These are phyloP conservation scores for Rosa rugosa DNA, from an alignment of 306 rosid species.

Conservation along the genomic window DNA sequence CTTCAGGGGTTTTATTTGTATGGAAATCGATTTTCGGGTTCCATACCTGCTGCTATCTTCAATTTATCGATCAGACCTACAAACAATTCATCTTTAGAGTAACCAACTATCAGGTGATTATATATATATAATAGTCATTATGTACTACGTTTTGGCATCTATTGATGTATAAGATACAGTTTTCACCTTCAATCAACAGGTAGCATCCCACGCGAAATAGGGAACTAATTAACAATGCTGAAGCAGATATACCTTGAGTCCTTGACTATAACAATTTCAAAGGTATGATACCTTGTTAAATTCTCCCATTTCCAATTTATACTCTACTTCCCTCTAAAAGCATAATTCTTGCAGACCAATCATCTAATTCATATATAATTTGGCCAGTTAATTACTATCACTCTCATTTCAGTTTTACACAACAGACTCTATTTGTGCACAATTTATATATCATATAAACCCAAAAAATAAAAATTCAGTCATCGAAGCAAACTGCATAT, in stretches of 20 bases:
- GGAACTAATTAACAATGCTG: conserved; percentile 17
- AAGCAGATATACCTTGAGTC: conserved; percentile 5
- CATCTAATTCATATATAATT: too few species aligned
- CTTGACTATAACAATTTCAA: conserved; percentile 6
- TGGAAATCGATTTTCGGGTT: conserved; percentile 17
- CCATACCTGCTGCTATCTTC: conserved; percentile 18
- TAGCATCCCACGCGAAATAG: conserved; percentile 26
- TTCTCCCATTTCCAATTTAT: too few species aligned
- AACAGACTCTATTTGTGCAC: too few species aligned
- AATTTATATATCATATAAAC: too few species aligned
- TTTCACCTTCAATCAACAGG: conserved; percentile 13
- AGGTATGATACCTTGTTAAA: conserved; percentile 6
- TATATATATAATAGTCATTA: neutral
- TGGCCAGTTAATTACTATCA: too few species aligned
- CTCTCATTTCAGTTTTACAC: too few species aligned
- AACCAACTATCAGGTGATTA: conserved; percentile 23
- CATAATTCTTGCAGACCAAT: too few species aligned
- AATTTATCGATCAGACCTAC: conserved; percentile 19
- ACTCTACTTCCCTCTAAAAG: too few species aligned
- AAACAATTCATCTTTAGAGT: conserved; percentile 1
- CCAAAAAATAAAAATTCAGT: too few species aligned
- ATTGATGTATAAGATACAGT: neutral
- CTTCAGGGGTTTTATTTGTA: neutral
- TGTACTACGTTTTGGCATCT: neutral
- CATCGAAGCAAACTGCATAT: too few species aligned